phyloP scores from a whole-genome alignment of 75 land plant genomes.

The Pinus taeda region DNA sequence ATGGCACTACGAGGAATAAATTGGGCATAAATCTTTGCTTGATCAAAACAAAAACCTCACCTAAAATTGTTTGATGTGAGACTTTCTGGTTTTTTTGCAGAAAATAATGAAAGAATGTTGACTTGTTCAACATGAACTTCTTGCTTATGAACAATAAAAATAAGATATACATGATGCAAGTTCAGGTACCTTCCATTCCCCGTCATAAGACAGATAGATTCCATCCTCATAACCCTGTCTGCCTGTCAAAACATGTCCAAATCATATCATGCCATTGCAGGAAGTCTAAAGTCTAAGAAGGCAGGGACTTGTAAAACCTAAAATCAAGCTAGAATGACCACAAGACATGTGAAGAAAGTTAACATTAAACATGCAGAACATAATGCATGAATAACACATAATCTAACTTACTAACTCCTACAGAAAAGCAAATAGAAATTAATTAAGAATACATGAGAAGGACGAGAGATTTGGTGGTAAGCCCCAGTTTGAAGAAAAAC shows the following conservation, averaged over 20 bases:
- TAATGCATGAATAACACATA: too few relatives aligned
- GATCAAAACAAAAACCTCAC: not conserved
- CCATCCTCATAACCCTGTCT: not conserved
- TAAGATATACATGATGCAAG: too few relatives aligned
- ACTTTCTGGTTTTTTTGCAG: not conserved
- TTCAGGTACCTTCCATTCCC: slow-evolving; percentile 7
- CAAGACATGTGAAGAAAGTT: not conserved
- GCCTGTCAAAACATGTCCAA: not conserved
- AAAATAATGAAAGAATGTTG: not conserved
- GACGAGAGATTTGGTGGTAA: too few relatives aligned
- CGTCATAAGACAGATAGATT: not conserved
- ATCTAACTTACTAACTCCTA: too few relatives aligned
- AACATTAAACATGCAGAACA: not conserved
- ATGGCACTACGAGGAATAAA: not conserved
- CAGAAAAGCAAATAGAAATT: too few relatives aligned
- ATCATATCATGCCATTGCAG: not conserved
- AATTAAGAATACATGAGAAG: too few relatives aligned
- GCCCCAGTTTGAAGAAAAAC: too few relatives aligned
- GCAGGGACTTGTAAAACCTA: not conserved
- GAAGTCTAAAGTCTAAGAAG: not conserved
- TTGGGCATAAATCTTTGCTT: not conserved
- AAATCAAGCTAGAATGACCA: not conserved
- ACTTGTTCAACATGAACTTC: slow-evolving; percentile 2
- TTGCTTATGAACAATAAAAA: not conserved
- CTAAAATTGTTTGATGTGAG: not conserved